phyloP scores from a whole-genome alignment of 2,329 filamentous ascomycete species.

The Fusarium luffae region DNA sequence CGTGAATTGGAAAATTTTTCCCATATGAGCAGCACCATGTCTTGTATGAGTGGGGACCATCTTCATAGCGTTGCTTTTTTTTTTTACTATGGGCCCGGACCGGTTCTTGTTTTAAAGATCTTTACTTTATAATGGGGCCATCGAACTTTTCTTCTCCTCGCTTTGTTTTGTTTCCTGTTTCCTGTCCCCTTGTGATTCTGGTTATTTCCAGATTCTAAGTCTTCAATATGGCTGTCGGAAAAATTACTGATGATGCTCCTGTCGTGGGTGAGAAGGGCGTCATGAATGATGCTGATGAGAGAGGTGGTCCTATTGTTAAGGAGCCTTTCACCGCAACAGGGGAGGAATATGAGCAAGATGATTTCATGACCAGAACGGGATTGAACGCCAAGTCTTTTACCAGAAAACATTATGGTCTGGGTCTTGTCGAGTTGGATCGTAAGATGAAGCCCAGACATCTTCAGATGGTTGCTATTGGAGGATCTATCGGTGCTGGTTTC shows the following conservation, averaged over 20 bases:
- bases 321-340: constrained; percentile 20
- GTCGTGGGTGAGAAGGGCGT: constrained; percentile 19
- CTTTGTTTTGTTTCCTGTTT: neutral
- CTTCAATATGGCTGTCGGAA: constrained; percentile 23
- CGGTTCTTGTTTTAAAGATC: constrained; percentile 4
- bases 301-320: constrained; percentile 3
- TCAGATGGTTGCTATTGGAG: constrained; percentile 72
- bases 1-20: neutral
- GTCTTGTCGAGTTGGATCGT: constrained; percentile 53
- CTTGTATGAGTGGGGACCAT: constrained; percentile 9
- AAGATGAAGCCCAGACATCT: constrained; percentile 67
- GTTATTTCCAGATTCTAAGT: neutral
- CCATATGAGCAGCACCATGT: neutral
- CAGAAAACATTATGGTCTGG: constrained; percentile 40
- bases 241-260: constrained; percentile 7
- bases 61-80: constrained; percentile 15
- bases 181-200: neutral
- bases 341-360: constrained; percentile 35
- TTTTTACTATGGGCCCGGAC: constrained; percentile 18
- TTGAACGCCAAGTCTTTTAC: constrained; percentile 40
- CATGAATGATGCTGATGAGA: constrained; percentile 15
- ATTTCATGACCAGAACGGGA: constrained; percentile 45
- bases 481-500: constrained; percentile 71
- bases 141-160: constrained; percentile 2
- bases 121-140: constrained; percentile 32